A percentile compares a stretch with the other conserved stretches of the same genome.
These are phyloP conservation scores for Naegleria gruberi DNA, from an alignment of 208 protist species.

Conservation along the genomic window DNA sequence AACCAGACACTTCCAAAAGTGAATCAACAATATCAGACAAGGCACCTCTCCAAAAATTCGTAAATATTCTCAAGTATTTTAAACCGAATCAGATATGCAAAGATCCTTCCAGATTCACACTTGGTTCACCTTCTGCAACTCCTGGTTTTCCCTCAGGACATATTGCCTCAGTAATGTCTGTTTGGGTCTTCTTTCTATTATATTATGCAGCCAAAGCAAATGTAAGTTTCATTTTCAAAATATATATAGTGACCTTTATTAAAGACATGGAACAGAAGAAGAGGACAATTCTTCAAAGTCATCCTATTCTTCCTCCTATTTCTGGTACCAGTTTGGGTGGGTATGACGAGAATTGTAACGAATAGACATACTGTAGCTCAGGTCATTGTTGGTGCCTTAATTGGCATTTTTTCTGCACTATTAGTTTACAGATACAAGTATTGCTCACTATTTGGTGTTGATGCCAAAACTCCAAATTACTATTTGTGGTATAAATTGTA, in stretches of 20 bases:
- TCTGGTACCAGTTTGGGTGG: not conserved
- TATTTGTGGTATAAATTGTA: not conserved
- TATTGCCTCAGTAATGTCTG: not conserved
- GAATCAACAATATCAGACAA: no score
- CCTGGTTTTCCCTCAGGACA: not conserved
- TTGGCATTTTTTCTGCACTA: not conserved
- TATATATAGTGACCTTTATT: no score
- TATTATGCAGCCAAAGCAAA: not conserved
- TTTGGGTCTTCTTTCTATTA: not conserved
- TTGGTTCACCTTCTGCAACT: not conserved
- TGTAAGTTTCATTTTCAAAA: not conserved
- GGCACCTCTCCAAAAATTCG: no score
- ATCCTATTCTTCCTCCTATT: not conserved
- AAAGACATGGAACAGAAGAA: not conserved
- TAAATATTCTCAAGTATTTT: not conserved
- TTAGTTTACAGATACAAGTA: not conserved
- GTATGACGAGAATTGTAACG: not conserved
- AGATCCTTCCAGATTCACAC: not conserved
- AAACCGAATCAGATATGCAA: not conserved
- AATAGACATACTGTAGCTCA: not conserved
- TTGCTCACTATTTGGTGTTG: not conserved
- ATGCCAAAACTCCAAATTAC: not conserved
- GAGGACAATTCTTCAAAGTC: not conserved
- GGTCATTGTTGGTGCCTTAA: not conserved
- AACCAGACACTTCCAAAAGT: not conserved